phyloP scores from a whole-genome alignment of 371 early-diverging fungal species.

The Ecytonucleospora hepatopenaei region DNA sequence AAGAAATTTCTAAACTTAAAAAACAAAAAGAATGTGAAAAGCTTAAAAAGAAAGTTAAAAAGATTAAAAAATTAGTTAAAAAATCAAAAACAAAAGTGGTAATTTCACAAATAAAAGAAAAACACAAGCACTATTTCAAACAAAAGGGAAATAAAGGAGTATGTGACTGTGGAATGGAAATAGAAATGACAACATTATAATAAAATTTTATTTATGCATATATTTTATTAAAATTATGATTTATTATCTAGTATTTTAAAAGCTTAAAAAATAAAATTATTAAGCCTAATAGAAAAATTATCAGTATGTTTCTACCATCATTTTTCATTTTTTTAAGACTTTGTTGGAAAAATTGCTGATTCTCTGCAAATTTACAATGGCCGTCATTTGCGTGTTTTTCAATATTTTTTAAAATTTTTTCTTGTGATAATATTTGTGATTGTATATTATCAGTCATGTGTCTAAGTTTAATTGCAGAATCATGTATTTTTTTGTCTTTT shows the following conservation, averaged over 20 bases:
- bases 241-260: not conserved
- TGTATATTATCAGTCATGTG: not conserved
- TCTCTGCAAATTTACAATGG: not conserved
- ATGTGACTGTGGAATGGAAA: slow-evolving; percentile 50
- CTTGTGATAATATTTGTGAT: not conserved
- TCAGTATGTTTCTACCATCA: slow-evolving; percentile 6
- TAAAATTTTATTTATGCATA: not conserved
- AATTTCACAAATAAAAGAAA: slow-evolving; percentile 10
- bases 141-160: slow-evolving; percentile 1
- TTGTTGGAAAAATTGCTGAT: not conserved
- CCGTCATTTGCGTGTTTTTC: not conserved
- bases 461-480: not conserved
- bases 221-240: not conserved
- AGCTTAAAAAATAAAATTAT: not conserved
- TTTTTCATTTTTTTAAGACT: not conserved
- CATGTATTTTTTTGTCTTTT: not conserved
- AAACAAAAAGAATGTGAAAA: slow-evolving; percentile 14
- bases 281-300: not conserved
- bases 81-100: slow-evolving; percentile 36
- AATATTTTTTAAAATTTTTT: not conserved
- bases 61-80: slow-evolving; percentile 37
- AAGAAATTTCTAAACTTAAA: slow-evolving; percentile 31
- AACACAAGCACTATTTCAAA: slow-evolving; percentile 33
- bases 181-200: slow-evolving; percentile 45
- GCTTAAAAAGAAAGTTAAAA: slow-evolving; percentile 41